phyloP scores from a whole-genome alignment of 768 basidiomycete species.

The Favolaschia claudopus region DNA sequence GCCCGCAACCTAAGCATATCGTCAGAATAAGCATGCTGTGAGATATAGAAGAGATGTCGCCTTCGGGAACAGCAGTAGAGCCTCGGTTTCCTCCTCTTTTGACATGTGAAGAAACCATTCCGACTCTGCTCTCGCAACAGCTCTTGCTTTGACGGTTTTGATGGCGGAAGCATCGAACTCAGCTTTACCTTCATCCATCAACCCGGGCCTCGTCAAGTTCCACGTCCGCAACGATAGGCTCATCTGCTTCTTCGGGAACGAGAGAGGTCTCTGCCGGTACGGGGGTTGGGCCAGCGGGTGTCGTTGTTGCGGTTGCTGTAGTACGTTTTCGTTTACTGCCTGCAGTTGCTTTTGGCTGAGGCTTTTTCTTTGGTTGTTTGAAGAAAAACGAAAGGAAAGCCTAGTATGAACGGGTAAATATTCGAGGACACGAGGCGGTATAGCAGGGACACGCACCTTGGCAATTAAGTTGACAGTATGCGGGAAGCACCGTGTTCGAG shows the following conservation, averaged over 20 bases:
- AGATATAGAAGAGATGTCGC: constrained; percentile 13
- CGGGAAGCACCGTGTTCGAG: constrained; percentile 34
- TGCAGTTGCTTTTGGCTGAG: background rate
- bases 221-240: constrained; percentile 12
- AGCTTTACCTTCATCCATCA: constrained; percentile 26
- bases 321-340: background rate
- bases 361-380: constrained; percentile 31
- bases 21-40: background rate
- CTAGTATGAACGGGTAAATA: constrained; percentile 20
- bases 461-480: constrained; percentile 43
- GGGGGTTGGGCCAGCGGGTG: too few species aligned
- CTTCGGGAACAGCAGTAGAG: constrained; percentile 30
- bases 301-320: background rate
- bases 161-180: constrained; percentile 28
- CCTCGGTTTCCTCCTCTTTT: constrained; percentile 11
- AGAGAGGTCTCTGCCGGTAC: background rate
- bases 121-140: constrained; percentile 14
- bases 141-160: constrained; percentile 10
- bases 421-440: background rate
- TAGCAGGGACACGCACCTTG: constrained; percentile 33
- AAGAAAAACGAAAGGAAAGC: constrained; percentile 38
- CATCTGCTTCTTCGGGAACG: constrained; percentile 15
- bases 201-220: background rate
- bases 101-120: constrained; percentile 2
- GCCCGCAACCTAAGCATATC: constrained; percentile 32